Percentiles rank a stretch among this genome's conserved stretches.
These are phyloP conservation scores for Maudiozyma saulgeensis DNA, from an alignment of 805 yeast genomes.

Conservation along the genomic window DNA sequence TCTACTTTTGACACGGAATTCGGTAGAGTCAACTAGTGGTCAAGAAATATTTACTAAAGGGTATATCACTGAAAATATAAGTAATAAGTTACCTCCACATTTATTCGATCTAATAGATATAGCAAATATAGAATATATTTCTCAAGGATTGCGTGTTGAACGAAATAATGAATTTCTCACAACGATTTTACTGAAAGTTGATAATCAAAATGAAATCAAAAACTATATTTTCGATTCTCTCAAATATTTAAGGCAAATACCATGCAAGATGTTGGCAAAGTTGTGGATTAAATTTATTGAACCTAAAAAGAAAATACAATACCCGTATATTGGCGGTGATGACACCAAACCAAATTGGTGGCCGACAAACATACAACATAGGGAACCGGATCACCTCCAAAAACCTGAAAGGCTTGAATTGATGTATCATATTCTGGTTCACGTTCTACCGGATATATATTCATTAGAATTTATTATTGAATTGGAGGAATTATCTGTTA, in stretches of 20 bases:
- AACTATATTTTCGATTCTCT: slow-evolving; percentile 16
- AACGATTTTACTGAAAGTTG: neutral
- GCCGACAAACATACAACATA: slow-evolving; percentile 51
- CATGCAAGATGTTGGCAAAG: slow-evolving; percentile 56
- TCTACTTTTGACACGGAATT: neutral
- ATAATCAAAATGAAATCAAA: neutral
- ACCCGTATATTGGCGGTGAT: slow-evolving; percentile 51
- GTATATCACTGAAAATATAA: neutral
- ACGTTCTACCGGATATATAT: slow-evolving; percentile 12
- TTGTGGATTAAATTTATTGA: slow-evolving; percentile 58
- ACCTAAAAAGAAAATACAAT: slow-evolving; percentile 53
- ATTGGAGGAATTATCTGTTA: slow-evolving; percentile 10
- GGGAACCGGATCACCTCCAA: slow-evolving; percentile 65
- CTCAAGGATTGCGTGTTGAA: neutral
- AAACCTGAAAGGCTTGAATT: slow-evolving; percentile 47
- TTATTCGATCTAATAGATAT: neutral
- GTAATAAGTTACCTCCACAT: neutral
- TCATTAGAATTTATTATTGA: slow-evolving; percentile 10
- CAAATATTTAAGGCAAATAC: slow-evolving; percentile 38
- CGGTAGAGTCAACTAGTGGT: neutral
- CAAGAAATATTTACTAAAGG: neutral
- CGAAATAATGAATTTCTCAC: too few relatives aligned
- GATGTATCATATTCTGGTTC: slow-evolving; percentile 32
- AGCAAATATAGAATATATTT: neutral
- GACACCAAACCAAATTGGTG: slow-evolving; percentile 56